phyloP scores from a whole-genome alignment of 345 rosid genomes.

The Luvunga scandens region DNA sequence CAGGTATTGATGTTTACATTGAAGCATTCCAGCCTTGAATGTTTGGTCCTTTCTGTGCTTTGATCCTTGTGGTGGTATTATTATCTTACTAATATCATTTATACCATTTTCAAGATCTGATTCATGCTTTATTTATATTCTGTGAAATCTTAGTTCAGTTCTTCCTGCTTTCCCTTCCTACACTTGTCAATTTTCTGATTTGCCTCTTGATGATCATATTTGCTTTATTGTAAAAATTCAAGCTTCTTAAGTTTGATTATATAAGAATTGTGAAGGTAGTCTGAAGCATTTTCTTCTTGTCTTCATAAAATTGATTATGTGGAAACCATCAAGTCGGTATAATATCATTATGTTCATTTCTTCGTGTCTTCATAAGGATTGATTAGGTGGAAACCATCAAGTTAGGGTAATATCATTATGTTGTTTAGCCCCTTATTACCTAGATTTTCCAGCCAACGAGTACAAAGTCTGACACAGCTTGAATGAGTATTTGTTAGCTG shows the following conservation, averaged over 20 bases:
- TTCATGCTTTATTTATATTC: not conserved
- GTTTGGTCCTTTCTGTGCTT: not conserved
- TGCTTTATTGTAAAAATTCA: not conserved
- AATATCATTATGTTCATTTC: not conserved
- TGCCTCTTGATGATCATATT: not conserved
- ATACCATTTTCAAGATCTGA: not conserved
- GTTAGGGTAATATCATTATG: no score
- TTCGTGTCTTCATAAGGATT: no score
- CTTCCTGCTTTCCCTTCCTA: not conserved
- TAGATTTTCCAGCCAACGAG: not conserved
- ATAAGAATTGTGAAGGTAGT: not conserved
- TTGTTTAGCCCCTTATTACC: not conserved
- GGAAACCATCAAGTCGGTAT: not conserved
- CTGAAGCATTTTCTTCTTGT: not conserved
- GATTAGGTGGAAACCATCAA: no score
- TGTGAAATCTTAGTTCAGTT: not conserved
- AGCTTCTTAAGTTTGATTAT: not conserved
- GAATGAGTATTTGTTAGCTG: not conserved
- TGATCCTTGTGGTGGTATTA: not conserved
- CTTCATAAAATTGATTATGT: not conserved
- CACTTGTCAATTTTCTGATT: not conserved
- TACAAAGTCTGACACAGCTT: not conserved
- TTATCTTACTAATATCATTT: not conserved
- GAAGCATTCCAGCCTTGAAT: not conserved
- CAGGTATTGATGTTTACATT: conserved; percentile 56